These are phyloP conservation scores for Coemansia guatemalensis DNA, from an alignment of 192 early-diverging fungal genomes.

Conservation along the genomic window DNA sequence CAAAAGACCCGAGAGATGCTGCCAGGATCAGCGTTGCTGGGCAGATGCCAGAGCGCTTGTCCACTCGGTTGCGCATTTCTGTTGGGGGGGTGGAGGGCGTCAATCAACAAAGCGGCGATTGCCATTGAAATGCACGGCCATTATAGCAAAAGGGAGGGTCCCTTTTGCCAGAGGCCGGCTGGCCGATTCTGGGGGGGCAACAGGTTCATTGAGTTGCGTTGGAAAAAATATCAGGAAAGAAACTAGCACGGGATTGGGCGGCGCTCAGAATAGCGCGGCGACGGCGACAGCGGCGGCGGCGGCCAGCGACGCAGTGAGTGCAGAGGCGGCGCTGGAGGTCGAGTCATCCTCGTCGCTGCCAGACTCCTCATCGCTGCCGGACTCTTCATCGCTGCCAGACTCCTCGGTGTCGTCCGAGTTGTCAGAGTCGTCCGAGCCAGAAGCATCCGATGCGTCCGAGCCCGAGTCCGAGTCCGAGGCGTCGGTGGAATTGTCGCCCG, in stretches of 20 bases:
- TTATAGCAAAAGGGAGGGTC: background rate
- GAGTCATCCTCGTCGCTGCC: background rate
- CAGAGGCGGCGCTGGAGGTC: conserved; percentile 17
- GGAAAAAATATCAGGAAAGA: conserved; percentile 5
- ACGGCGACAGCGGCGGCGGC: conserved; percentile 36
- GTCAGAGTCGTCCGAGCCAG: background rate
- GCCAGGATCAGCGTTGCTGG: background rate
- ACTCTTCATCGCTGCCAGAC: conserved; percentile 1
- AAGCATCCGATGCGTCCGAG: conserved; percentile 4
- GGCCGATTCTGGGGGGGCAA: background rate
- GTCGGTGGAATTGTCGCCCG: conserved; percentile 2
- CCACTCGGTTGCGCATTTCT: background rate
- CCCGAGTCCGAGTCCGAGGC: background rate
- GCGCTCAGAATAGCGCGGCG: conserved; percentile 38
- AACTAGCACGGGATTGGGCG: background rate
- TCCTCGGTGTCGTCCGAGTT: background rate
- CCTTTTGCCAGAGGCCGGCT: background rate
- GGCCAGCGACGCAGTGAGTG: conserved; percentile 31
- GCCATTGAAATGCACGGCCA: conserved; percentile 4
- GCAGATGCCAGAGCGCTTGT: background rate
- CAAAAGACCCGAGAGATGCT: background rate
- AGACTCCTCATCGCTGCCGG: conserved; percentile 1
- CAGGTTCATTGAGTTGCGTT: conserved; percentile 9
- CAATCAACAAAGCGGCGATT: background rate
- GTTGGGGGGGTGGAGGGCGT: background rate